phyloP scores from a whole-genome alignment of 2,329 filamentous ascomycete genomes.

The Fusarium verticillioides region DNA sequence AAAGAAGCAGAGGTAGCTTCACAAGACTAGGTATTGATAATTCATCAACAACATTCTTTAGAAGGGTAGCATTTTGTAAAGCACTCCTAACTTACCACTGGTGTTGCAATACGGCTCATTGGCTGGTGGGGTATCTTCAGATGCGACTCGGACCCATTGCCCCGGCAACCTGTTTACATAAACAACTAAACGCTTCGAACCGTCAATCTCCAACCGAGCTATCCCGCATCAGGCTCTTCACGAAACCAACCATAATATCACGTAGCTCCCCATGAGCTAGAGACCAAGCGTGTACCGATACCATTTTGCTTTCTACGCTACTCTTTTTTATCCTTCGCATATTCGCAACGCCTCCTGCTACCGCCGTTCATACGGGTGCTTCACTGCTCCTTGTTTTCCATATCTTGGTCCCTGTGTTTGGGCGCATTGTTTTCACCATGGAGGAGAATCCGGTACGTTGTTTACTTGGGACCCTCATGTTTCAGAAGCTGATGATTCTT shows the following conservation, averaged over 20 bases:
- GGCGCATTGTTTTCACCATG: constrained; percentile 45
- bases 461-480: not conserved
- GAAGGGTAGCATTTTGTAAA: not conserved
- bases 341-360: constrained; percentile 44
- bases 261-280: constrained; percentile 35
- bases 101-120: too few relatives aligned
- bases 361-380: constrained; percentile 43
- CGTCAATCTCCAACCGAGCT: constrained; percentile 42
- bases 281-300: constrained; percentile 5
- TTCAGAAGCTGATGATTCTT: constrained; percentile 11
- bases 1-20: not conserved
- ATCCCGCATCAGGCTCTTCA: constrained; percentile 34
- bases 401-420: constrained; percentile 41
- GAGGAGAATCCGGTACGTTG: constrained; percentile 49
- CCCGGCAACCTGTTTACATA: constrained; percentile 36
- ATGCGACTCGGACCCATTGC: constrained; percentile 15
- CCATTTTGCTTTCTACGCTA: constrained; percentile 15
- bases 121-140: constrained; percentile 11
- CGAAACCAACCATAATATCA: constrained; percentile 41
- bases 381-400: constrained; percentile 52
- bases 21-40: not conserved
- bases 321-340: constrained; percentile 1
- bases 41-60: not conserved
- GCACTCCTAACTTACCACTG: not conserved
- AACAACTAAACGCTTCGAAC: constrained; percentile 42